phyloP scores from a whole-genome alignment of 75 land plant genomes.

The Adiantum capillusveneris region DNA sequence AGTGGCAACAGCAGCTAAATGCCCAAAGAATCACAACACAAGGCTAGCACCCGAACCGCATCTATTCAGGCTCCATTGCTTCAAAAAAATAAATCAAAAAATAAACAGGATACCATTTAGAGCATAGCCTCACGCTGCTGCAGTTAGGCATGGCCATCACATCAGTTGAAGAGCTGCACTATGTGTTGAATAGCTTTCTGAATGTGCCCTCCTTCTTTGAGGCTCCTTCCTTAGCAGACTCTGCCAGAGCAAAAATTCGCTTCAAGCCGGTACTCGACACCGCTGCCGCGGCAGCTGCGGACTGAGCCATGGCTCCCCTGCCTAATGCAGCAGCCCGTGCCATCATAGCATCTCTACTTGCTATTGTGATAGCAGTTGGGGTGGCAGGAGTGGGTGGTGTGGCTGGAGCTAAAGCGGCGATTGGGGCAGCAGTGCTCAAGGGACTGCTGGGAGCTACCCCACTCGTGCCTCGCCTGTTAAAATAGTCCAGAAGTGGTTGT shows the following conservation, averaged over 20 bases:
- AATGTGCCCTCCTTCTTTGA: slow-evolving; percentile 78
- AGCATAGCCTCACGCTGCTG: background rate
- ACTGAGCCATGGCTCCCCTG: slow-evolving; percentile 64
- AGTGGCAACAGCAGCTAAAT: no score
- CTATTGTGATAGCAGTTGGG: slow-evolving; percentile 8
- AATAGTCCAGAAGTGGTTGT: slow-evolving; percentile 82
- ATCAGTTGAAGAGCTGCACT: background rate
- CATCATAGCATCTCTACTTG: slow-evolving; percentile 77
- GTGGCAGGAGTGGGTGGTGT: slow-evolving; percentile 14
- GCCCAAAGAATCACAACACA: no score
- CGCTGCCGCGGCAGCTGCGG: slow-evolving; percentile 37
- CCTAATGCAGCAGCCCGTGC: slow-evolving; percentile 92
- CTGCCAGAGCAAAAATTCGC: slow-evolving; percentile 84
- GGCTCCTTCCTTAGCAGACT: slow-evolving; percentile 84
- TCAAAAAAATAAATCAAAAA: background rate
- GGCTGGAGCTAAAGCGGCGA: slow-evolving; percentile 1
- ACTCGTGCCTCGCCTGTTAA: slow-evolving; percentile 53
- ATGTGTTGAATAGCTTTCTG: slow-evolving; percentile 64
- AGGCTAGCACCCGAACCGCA: background rate
- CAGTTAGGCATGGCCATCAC: background rate
- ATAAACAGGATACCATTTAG: background rate
- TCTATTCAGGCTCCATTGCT: background rate
- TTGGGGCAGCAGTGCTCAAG: slow-evolving; percentile 6
- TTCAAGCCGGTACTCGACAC: slow-evolving; percentile 82
- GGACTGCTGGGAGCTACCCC: slow-evolving; percentile 16